A percentile compares a stretch with the other conserved stretches of the same genome.
phyloP scores from a whole-genome alignment of 805 yeast genomes.

The Torulaspora delbrueckii region DNA sequence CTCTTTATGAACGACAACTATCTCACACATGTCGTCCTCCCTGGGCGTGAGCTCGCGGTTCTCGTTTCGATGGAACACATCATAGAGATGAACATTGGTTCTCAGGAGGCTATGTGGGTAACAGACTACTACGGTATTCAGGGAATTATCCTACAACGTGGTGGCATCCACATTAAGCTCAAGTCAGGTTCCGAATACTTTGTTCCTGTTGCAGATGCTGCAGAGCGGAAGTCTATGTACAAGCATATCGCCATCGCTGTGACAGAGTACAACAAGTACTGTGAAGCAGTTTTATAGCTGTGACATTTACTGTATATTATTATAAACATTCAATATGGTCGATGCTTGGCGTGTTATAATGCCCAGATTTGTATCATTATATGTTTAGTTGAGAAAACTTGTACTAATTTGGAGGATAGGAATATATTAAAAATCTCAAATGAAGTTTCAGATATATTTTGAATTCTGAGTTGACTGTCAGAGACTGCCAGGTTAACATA shows the following conservation, averaged over 20 bases:
- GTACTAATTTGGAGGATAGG: too few relatives aligned
- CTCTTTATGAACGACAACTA: constrained; percentile 65
- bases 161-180: constrained; percentile 69
- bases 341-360: too few relatives aligned
- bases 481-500: too few relatives aligned
- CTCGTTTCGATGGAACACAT: constrained; percentile 70
- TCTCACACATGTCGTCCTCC: constrained; percentile 76
- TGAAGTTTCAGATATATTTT: too few relatives aligned
- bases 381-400: background rate
- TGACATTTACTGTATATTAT: background rate
- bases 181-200: constrained; percentile 62
- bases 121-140: constrained; percentile 59
- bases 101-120: constrained; percentile 64
- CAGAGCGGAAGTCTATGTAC: constrained; percentile 62
- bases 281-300: constrained; percentile 44
- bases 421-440: too few relatives aligned
- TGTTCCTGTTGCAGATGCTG: constrained; percentile 69
- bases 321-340: too few relatives aligned
- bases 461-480: too few relatives aligned
- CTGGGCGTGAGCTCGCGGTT: constrained; percentile 75
- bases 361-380: background rate
- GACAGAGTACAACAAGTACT: constrained; percentile 65
- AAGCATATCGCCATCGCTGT: constrained; percentile 76
- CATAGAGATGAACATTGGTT: constrained; percentile 58
- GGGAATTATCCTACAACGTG: constrained; percentile 67